Evolutionary conservation across 257 asterid species (phyloP), one percentile per base, ranked within the genome.

Genomic region (Jacaranda copaia): DNA sequence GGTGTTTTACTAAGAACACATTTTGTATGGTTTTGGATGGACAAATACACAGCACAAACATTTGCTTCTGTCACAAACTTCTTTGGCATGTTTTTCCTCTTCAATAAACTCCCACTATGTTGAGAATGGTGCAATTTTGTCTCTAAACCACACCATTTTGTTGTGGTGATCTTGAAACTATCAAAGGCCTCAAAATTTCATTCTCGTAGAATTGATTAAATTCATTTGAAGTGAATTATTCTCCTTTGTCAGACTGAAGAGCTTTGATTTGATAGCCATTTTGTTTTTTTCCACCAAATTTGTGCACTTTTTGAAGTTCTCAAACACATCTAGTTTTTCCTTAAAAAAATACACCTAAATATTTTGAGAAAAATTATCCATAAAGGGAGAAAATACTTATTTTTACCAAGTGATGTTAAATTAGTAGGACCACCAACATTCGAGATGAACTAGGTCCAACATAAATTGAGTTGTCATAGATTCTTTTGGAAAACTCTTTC

Each of bases 201-300:
- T 48, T 25, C 4, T 48, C 58, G 9, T 42, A 46, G 4, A 9
- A 68, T 6, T 8, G 46, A 42, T 68, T 52, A 32, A 71, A 49
- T 52, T 49, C 62, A 70, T 49, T 70, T 32, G 46, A 70, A 1
- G 52, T 51, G 49, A 14, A 55, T 3, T 70, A 36, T 52, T 64
- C 51, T 0, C 19, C 76, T 55, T 10, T 42, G 40, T 72, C 55
- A 3, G 39, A 36, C 6, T 6, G 18, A 25, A 70, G 35, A 5
- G 51, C 63, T 51, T 53, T 70, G 64, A 51, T 70, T 38, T 53
- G 14, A 20, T 38, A 56, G 5, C 67, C 76, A 56, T 40, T 55
- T 15, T 72, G 18, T 40, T 57, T 72, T 13, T 55, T 56, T n/a
- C n/a, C 13, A 39, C 42, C 11, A 56, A 4, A 0, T 2, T 18